Conservation (phyloP, 495 filamentous ascomycete species). For the Aspergillus nidulans region DNA sequence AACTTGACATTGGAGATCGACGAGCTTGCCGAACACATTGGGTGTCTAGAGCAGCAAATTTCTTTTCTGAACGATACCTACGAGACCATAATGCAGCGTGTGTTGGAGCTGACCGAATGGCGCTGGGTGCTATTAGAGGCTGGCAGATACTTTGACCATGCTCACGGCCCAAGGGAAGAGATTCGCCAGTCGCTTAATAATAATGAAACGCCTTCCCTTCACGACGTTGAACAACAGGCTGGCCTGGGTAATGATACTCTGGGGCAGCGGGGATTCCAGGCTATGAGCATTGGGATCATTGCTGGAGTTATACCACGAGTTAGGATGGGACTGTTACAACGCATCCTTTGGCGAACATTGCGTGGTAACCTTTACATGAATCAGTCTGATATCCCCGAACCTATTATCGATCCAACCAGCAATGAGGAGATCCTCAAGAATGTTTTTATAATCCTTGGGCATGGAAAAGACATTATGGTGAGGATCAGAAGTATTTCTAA, state of each 20-base stretch:
- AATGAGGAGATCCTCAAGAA: constrained; percentile 94
- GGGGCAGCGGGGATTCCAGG: constrained; percentile 78
- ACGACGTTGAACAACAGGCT: constrained; percentile 77
- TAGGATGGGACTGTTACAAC: constrained; percentile 89
- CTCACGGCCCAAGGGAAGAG: constrained; percentile 92
- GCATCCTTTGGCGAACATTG: constrained; percentile 93
- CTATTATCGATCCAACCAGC: constrained; percentile 86
- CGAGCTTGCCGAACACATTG: constrained; percentile 83
- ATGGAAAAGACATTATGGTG: constrained; percentile 94
- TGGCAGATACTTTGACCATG: constrained; percentile 93
- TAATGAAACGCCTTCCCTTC: constrained; percentile 74
- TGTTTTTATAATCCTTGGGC: constrained; percentile 98
- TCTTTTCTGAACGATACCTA: constrained; percentile 93
- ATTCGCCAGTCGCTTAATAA: constrained; percentile 88
- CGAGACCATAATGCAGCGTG: constrained; percentile 93
- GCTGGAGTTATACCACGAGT: constrained; percentile 93
- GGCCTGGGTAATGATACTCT: constrained; percentile 66
- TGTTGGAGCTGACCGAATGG: constrained; percentile 96
- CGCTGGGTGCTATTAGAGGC: constrained; percentile 94
- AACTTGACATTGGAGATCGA: constrained; percentile 92
- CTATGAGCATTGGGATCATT: constrained; percentile 99
- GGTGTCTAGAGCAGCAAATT: constrained; percentile 87
- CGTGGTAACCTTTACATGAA: constrained; percentile 99
- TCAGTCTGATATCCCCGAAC: constrained; percentile 93
- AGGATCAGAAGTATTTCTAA: constrained; percentile 99